Percentiles rank a stretch among this genome's conserved stretches.
Conservation (phyloP, 495 filamentous ascomycete species). For the Aspergillus bridgeri region DNA sequence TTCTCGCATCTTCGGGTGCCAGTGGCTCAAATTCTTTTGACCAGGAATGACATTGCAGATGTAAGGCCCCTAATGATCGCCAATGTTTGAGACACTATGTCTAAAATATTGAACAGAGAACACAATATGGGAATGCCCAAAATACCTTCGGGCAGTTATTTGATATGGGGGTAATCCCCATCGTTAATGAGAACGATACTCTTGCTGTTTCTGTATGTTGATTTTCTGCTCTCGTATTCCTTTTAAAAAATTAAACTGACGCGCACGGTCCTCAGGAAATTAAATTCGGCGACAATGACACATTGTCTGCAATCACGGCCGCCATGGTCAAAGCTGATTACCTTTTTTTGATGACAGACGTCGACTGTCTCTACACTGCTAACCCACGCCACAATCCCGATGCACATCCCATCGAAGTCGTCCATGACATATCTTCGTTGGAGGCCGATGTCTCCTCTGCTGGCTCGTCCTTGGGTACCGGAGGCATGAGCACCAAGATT, state of each 20-base stretch:
- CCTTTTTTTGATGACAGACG: slow-evolving; percentile 97
- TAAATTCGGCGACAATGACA: slow-evolving; percentile 99
- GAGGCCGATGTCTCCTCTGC: slow-evolving; percentile 88
- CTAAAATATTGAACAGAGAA: slow-evolving; percentile 55
- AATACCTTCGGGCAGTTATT: slow-evolving; percentile 88
- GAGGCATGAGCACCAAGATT: slow-evolving; percentile 97
- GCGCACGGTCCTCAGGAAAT: slow-evolving; percentile 60
- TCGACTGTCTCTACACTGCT: slow-evolving; percentile 94
- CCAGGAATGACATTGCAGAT: slow-evolving; percentile 96
- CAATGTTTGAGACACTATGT: neutral
- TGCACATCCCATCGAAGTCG: slow-evolving; percentile 85
- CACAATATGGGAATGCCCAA: slow-evolving; percentile 93
- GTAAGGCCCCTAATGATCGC: slow-evolving; percentile 43
- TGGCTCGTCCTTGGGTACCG: slow-evolving; percentile 87
- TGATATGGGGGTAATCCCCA: slow-evolving; percentile 94
- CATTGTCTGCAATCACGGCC: slow-evolving; percentile 90
- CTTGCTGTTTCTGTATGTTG: slow-evolving; percentile 72
- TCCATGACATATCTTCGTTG: slow-evolving; percentile 82
- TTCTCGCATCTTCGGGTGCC: slow-evolving; percentile 85
- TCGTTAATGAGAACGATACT: slow-evolving; percentile 99
- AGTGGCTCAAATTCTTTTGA: slow-evolving; percentile 90
- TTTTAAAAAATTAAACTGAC: slow-evolving; percentile 1
- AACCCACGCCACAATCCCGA: slow-evolving; percentile 84
- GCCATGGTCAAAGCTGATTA: slow-evolving; percentile 97
- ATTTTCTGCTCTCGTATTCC: neutral